Conservation (phyloP, 306 rosid genomes). For the Lathyrus oleraceus region DNA sequence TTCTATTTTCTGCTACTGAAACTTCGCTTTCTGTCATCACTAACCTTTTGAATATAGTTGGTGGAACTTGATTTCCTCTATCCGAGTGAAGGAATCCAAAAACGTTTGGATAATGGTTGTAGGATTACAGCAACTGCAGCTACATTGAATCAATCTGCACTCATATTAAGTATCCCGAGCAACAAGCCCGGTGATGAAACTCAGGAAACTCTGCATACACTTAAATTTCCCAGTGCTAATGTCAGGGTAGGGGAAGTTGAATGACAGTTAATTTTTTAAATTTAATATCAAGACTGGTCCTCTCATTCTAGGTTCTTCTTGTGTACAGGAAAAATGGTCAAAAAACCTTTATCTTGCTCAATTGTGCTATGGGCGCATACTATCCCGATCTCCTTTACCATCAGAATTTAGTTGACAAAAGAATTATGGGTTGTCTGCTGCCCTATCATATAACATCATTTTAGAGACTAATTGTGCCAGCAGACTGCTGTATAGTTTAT, state of each 20-base stretch:
- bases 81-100: too few species aligned
- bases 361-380: constrained; percentile 89
- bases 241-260: constrained; percentile 61
- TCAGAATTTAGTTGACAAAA: constrained; percentile 30
- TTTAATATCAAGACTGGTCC: constrained; percentile 13
- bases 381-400: constrained; percentile 47
- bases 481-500: constrained; percentile 27
- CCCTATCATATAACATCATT: constrained; percentile 10
- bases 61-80: too few species aligned
- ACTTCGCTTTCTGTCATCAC: too few species aligned
- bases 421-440: constrained; percentile 21
- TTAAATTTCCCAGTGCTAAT: constrained; percentile 93
- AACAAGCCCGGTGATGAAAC: too few species aligned
- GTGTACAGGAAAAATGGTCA: constrained; percentile 87
- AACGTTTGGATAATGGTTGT: too few species aligned
- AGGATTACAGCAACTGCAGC: too few species aligned
- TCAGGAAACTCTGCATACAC: too few species aligned
- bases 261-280: background rate
- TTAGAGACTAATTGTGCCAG: constrained; percentile 24
- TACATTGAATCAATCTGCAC: too few species aligned
- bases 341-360: constrained; percentile 86
- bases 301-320: constrained; percentile 11
- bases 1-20: constrained; percentile 1
- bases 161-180: too few species aligned
- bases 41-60: too few species aligned